A percentile compares a stretch with the other conserved stretches of the same genome.
phyloP scores from a whole-genome alignment of 2,329 filamentous ascomycete species.

The Macrophomina phaseolina region DNA sequence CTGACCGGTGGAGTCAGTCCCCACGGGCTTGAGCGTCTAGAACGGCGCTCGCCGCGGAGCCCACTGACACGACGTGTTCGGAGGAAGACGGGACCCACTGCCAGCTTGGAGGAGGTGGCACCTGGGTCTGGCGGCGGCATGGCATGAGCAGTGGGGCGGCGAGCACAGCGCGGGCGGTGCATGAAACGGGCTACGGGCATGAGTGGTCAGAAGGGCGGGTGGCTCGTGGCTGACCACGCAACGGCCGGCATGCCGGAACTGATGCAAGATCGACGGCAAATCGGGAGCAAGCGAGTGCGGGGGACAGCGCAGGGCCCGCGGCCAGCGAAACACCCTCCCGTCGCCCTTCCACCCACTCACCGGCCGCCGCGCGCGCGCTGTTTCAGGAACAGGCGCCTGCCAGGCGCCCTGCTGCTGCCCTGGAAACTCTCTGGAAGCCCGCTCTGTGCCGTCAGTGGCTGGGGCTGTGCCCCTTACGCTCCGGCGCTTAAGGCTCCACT shows the following conservation, averaged over 20 bases:
- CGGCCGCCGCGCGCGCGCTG: constrained; percentile 4
- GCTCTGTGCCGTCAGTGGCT: constrained; percentile 20
- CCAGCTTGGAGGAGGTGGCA: constrained; percentile 8
- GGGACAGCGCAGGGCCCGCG: constrained; percentile 17
- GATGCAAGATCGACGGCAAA: constrained; percentile 17
- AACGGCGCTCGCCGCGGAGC: constrained; percentile 15
- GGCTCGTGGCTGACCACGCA: constrained; percentile 6
- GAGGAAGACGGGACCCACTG: constrained; percentile 13
- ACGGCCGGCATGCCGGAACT: constrained; percentile 17
- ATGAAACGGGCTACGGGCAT: neutral
- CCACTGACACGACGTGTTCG: constrained; percentile 18
- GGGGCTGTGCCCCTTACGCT: constrained; percentile 12
- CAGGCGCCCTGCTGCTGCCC: constrained; percentile 1
- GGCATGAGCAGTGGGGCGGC: constrained; percentile 19
- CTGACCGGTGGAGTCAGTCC: constrained; percentile 17
- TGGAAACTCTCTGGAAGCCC: neutral
- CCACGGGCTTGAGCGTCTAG: constrained; percentile 20
- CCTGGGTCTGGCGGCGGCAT: constrained; percentile 1
- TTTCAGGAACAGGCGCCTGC: constrained; percentile 7
- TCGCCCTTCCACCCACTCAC: neutral
- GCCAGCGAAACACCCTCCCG: constrained; percentile 9
- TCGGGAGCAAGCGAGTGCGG: constrained; percentile 17
- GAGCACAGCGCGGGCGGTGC: constrained; percentile 19
- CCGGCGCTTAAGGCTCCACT: constrained; percentile 6
- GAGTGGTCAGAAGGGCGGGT: constrained; percentile 1